Percentiles rank a stretch among this genome's conserved stretches.
Conservation (phyloP, 2,329 filamentous ascomycete species). For the Cercospora janseana region DNA sequence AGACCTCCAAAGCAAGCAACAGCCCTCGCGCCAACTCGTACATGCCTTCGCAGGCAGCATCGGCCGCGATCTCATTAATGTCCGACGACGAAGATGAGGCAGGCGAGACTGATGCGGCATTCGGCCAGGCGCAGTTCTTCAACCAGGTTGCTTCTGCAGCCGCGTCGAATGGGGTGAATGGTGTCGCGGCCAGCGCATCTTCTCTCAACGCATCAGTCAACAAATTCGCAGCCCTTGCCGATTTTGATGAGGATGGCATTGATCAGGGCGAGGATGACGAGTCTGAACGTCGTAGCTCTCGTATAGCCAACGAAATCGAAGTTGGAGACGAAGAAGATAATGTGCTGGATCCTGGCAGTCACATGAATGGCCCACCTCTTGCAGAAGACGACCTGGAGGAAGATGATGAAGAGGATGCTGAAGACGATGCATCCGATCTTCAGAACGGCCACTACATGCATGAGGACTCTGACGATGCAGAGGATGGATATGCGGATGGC, state of each 20-base stretch:
- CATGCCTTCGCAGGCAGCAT: slow-evolving; percentile 22
- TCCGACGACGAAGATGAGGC: slow-evolving; percentile 25
- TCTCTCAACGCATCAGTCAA: slow-evolving; percentile 7
- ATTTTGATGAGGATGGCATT: slow-evolving; percentile 15
- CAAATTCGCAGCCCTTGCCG: slow-evolving; percentile 16
- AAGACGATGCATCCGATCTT: slow-evolving; percentile 18
- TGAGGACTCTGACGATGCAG: slow-evolving; percentile 11
- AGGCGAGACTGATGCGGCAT: slow-evolving; percentile 5
- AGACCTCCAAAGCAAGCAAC: slow-evolving; percentile 8
- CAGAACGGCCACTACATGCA: slow-evolving; percentile 14
- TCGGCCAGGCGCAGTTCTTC: slow-evolving; percentile 16
- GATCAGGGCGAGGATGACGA: slow-evolving; percentile 15
- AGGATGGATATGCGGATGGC: slow-evolving; percentile 11
- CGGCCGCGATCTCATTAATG: slow-evolving; percentile 25
- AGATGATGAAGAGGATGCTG: slow-evolving; percentile 24
- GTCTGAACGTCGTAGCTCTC: too few relatives aligned
- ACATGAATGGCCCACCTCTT: slow-evolving; percentile 17
- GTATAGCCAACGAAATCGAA: too few relatives aligned
- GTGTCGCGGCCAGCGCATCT: neutral
- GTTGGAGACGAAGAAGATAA: too few relatives aligned
- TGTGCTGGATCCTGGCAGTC: slow-evolving; percentile 19
- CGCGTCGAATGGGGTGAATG: neutral
- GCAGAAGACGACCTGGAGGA: slow-evolving; percentile 22
- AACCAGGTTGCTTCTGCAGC: slow-evolving; percentile 6
- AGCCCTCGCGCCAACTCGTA: slow-evolving; percentile 20